Conservation (phyloP, 495 filamentous ascomycete species). For the Parathielavia appendiculata region DNA sequence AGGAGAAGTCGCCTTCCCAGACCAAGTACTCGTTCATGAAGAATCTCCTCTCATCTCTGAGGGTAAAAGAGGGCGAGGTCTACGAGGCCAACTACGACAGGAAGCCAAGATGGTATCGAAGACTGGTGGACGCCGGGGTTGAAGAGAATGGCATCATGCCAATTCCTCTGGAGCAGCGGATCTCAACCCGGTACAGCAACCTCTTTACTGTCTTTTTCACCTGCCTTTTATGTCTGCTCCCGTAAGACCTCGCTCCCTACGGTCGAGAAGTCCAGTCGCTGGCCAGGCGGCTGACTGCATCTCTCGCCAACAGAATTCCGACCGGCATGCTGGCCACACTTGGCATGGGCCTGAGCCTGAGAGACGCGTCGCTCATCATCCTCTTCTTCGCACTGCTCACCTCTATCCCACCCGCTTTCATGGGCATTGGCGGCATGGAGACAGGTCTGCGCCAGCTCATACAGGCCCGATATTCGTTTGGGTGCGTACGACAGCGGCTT, state of each 20-base stretch:
- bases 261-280: not conserved
- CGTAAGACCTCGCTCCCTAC: constrained; percentile 31
- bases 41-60: constrained; percentile 23
- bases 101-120: constrained; percentile 36
- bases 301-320: constrained; percentile 37
- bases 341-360: constrained; percentile 46
- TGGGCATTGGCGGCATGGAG: constrained; percentile 47
- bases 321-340: constrained; percentile 51
- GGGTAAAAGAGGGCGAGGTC: constrained; percentile 32
- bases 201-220: constrained; percentile 47
- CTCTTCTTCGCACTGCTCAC: constrained; percentile 52
- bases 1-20: not conserved
- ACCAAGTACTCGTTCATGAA: no score
- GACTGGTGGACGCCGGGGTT: constrained; percentile 43
- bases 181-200: constrained; percentile 46
- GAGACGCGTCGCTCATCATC: constrained; percentile 52
- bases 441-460: constrained; percentile 55
- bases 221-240: constrained; percentile 39
- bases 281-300: no score
- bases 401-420: constrained; percentile 49
- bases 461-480: constrained; percentile 52
- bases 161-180: constrained; percentile 50
- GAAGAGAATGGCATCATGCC: constrained; percentile 52
- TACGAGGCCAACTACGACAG: constrained; percentile 30
- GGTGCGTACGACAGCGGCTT: constrained; percentile 29